Percentiles rank a stretch among this genome's conserved stretches.
phyloP scores from a whole-genome alignment of 2,329 filamentous ascomycete species.

The Diaporthe vaccinii region DNA sequence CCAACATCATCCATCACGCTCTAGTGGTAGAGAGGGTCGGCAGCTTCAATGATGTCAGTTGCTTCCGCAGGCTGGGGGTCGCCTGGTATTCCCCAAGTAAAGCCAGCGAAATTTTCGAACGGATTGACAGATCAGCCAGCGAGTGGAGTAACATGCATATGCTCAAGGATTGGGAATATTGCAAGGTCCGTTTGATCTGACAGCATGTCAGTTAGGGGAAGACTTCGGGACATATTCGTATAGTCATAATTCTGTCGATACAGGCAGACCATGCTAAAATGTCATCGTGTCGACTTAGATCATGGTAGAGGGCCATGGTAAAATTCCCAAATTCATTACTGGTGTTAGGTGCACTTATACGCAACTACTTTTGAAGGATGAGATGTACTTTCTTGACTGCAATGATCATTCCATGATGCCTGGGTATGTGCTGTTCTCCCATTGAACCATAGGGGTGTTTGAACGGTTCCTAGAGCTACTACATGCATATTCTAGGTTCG shows the following conservation, averaged over 20 bases:
- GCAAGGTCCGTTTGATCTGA: background rate
- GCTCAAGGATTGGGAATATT: background rate
- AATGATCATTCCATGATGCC: too few relatives aligned
- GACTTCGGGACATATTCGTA: too few relatives aligned
- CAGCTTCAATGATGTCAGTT: background rate
- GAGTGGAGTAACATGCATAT: background rate
- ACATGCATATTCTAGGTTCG: too few relatives aligned
- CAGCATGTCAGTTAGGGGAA: background rate
- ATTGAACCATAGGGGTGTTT: too few relatives aligned
- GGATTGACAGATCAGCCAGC: background rate
- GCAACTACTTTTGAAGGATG: too few relatives aligned
- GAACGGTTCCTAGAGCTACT: too few relatives aligned
- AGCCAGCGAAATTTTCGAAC: accelerated
- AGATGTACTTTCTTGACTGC: too few relatives aligned
- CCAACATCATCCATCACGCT: background rate
- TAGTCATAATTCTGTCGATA: background rate
- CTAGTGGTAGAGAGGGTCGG: background rate
- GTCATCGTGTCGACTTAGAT: too few relatives aligned
- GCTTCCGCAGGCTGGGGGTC: constrained; percentile 2
- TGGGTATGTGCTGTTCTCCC: too few relatives aligned
- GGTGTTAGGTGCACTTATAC: too few relatives aligned
- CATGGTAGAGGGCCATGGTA: too few relatives aligned
- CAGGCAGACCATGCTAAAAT: background rate
- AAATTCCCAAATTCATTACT: too few relatives aligned
- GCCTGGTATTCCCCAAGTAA: background rate